Base-by-base conservation (phyloP, 208 protist genomes). In the Wallacemonas collosoma region DNA sequence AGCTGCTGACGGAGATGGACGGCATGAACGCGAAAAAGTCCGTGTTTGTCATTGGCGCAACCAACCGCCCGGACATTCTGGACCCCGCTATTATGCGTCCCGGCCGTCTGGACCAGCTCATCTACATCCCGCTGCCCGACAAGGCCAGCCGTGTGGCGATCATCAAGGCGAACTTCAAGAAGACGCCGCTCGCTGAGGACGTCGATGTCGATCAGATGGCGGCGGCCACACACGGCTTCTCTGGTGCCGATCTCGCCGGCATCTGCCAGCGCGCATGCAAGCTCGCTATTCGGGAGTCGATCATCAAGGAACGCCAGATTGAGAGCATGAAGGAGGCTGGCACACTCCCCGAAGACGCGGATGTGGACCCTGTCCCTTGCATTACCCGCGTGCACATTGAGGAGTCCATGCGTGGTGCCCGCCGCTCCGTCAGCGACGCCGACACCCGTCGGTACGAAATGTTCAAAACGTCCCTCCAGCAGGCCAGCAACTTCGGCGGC, bases 1-100 rank as follows among this genome's bases (percentile, higher is more conserved):
- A 99, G 88, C 97, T 99, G 53, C 91, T 99, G 26, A 99, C 99
- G n/a, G 99, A 99, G 90, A 99, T 99, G 98, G 99, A 99, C 82
- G 99, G 99, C 73, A 98, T 99, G 89, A 95, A 93, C 76, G 85
- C 88, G 14, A 99, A 99, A 86, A 99, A 99, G 97, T 99, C 98
- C 72, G 98, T 99, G 50, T 99, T 99, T 85, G 98, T 99, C 82
- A 99, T 99, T 85, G 99, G 99, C 68, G 99, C 99, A 9, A 99
- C 99, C n/a, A 99, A 99, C 90, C 88, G 99, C 40, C 99, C 99
- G 35, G 99, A 99, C 79, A 99, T 99, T 71, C 94, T 99, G 68
- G 99, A 99, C 90, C 93, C 99, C 39, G 99, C 99, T 66, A 93
- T 99, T 56, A 95, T 99, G 76, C 94, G 99, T 66, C 99, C 99